Conservation (phyloP, 805 yeast genomes). For the Candida vaughaniae region DNA sequence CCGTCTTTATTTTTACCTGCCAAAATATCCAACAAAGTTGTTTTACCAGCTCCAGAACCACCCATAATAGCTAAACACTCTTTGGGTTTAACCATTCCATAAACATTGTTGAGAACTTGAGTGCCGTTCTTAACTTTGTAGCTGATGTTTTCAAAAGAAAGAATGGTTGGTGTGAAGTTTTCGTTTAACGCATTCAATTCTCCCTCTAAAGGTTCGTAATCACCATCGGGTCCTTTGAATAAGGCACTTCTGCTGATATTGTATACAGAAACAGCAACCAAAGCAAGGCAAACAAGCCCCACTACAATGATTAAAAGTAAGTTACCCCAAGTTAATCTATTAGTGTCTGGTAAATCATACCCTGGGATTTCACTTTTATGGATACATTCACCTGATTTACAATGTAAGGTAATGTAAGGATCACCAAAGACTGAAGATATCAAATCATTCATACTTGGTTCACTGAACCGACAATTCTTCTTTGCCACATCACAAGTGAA, state of each 20-base stretch:
- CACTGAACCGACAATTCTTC: constrained; percentile 75
- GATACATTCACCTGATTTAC: constrained; percentile 87
- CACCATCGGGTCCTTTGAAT: constrained; percentile 33
- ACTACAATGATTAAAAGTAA: constrained; percentile 46
- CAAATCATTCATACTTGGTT: constrained; percentile 93
- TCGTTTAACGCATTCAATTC: constrained; percentile 41
- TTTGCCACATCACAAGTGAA: constrained; percentile 71
- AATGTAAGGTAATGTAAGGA: constrained; percentile 75
- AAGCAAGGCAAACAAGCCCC: constrained; percentile 41
- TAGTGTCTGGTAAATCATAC: constrained; percentile 63
- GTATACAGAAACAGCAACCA: constrained; percentile 42
- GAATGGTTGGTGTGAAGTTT: constrained; percentile 32
- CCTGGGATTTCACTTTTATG: constrained; percentile 95
- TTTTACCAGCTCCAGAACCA: constrained; percentile 98
- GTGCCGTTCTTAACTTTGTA: constrained; percentile 52
- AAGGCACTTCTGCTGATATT: constrained; percentile 62
- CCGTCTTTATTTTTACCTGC: constrained; percentile 90
- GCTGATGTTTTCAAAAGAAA: constrained; percentile 71
- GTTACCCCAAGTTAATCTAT: constrained; percentile 44
- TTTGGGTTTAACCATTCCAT: constrained; percentile 81
- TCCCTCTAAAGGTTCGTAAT: constrained; percentile 27
- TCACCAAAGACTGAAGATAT: constrained; percentile 95
- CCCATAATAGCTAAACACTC: constrained; percentile 96
- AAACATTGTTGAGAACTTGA: constrained; percentile 58
- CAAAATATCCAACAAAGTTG: constrained; percentile 86